Evolutionary conservation across 2,329 filamentous ascomycete genomes (phyloP), one percentile per base, ranked within the genome.

Genomic region (Aspergillaceae sp.): DNA sequence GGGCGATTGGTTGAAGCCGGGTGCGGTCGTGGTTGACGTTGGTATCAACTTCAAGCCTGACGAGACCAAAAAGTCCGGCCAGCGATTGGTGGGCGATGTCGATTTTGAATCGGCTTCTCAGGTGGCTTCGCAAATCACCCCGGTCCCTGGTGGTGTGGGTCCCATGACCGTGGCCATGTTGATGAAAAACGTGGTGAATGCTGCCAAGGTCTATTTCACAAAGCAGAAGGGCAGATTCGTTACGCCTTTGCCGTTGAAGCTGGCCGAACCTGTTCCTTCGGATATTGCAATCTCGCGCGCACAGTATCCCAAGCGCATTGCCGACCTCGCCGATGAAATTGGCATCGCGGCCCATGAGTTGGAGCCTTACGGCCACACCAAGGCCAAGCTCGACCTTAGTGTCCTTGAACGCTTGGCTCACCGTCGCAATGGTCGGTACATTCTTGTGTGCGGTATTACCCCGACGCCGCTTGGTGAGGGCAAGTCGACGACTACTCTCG

Each of bases 161-260:
- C 92, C 92, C 43, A 98, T 98, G 92, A 98, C 92, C 3, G 90
- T 98, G 52, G 92, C 92, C 49, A 98, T 98, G 92, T 76, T 98
- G 41, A 74, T 98, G 58, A 87, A 94, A 68, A 98, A 98, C 62
- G 90, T 97, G 6, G 85, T 97, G 46, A 85, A 91, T 56, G 84
- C 91, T 32, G 85, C 92, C 33, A 84, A 83, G 42, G 73, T 79
- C 47, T 90, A 87, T 62, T 92, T 92, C 53, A 87, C 92, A 53
- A 79, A 80, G 50, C 85, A 94, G 66, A 94, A 87, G 71, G 75
- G 83, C 51, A 80, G 92, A 48, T 82, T 80, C 56, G 86, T 94
- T 51, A 78, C 80, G 4, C 87, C 92, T 26, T 76, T 97, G n/a
- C 86, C 88, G 4, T 71, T 98, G 53, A 90, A 86, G 66, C 71